Percentiles rank a stretch among this genome's conserved stretches.
Evolutionary conservation across 2,329 filamentous ascomycete genomes (phyloP).

Genomic region (Fusarium gaditjirri): DNA sequence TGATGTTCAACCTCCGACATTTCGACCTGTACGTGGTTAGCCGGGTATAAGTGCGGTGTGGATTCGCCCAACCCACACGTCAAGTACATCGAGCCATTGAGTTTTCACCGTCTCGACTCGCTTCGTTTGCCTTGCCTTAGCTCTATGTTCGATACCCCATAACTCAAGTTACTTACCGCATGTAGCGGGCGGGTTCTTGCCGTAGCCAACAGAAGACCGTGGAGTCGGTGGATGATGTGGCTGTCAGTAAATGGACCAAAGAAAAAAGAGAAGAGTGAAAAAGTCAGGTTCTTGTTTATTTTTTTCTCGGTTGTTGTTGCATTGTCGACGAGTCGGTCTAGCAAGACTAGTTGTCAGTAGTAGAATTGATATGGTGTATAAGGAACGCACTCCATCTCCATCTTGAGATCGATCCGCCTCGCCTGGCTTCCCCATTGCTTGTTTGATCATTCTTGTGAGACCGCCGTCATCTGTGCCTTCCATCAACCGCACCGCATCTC

Average conservation of each 20-base stretch:
- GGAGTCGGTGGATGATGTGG: conserved; percentile 43
- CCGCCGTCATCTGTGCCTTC: background rate
- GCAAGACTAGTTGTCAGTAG: background rate
- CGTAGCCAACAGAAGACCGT: conserved; percentile 34
- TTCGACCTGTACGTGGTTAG: conserved; percentile 2
- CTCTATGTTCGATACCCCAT: background rate
- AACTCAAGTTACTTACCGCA: conserved; percentile 1
- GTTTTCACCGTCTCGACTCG: conserved; percentile 38
- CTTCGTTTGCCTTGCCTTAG: conserved; percentile 23
- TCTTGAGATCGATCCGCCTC: background rate
- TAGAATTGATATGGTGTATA: conserved; percentile 31
- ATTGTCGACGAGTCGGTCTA: conserved; percentile 30
- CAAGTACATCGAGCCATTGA: conserved; percentile 31
- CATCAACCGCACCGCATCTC: conserved; percentile 9
- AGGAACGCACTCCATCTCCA: conserved; percentile 22
- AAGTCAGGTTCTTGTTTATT: conserved; percentile 27
- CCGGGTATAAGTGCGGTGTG: conserved; percentile 29
- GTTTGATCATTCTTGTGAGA: background rate
- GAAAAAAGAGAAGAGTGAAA: conserved; percentile 12
- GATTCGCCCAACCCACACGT: conserved; percentile 11
- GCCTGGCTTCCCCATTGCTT: conserved; percentile 6
- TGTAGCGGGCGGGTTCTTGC: conserved; percentile 32
- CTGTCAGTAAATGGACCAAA: conserved; percentile 43
- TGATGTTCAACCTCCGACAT: background rate
- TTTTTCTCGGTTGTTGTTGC: conserved; percentile 11